Evolutionary conservation across 2,329 filamentous ascomycete genomes (phyloP).

Genomic region (Penicillium sp.): DNA sequence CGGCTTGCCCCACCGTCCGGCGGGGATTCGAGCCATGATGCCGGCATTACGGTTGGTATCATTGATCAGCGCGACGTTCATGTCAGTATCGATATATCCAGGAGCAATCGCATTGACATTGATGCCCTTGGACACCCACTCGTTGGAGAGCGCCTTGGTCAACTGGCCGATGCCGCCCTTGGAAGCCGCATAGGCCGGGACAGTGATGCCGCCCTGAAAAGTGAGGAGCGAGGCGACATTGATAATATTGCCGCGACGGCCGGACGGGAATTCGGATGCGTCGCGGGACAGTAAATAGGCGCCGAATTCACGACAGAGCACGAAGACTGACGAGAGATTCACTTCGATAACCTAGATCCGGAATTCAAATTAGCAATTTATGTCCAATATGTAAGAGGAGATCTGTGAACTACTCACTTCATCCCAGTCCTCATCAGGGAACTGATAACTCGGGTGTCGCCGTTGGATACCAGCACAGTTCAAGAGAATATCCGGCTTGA

Average conservation of each 20-base stretch:
- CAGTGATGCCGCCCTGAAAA: constrained; percentile 82
- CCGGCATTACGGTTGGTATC: constrained; percentile 64
- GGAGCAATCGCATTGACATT: constrained; percentile 60
- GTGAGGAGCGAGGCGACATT: constrained; percentile 77
- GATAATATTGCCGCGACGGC: constrained; percentile 54
- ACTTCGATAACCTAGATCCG: constrained; percentile 65
- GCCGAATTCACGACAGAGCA: constrained; percentile 34
- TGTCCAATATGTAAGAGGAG: neutral
- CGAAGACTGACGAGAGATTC: constrained; percentile 78
- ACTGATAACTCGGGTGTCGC: constrained; percentile 67
- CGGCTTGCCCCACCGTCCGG: constrained; percentile 73
- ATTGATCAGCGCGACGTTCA: constrained; percentile 78
- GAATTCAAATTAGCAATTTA: neutral
- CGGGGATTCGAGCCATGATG: constrained; percentile 76
- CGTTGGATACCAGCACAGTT: constrained; percentile 86
- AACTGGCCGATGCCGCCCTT: constrained; percentile 34
- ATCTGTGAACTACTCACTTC: constrained; percentile 43
- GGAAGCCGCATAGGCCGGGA: constrained; percentile 46
- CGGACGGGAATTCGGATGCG: constrained; percentile 26
- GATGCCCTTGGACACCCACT: constrained; percentile 50
- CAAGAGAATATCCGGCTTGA: constrained; percentile 69
- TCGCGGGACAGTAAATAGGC: constrained; percentile 31
- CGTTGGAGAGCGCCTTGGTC: constrained; percentile 51
- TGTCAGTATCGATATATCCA: constrained; percentile 54
- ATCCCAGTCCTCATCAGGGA: constrained; percentile 72